A percentile compares a stretch with the other conserved stretches of the same genome.
phyloP scores from a whole-genome alignment of 768 basidiomycete genomes.

The Chalciporus chontae region DNA sequence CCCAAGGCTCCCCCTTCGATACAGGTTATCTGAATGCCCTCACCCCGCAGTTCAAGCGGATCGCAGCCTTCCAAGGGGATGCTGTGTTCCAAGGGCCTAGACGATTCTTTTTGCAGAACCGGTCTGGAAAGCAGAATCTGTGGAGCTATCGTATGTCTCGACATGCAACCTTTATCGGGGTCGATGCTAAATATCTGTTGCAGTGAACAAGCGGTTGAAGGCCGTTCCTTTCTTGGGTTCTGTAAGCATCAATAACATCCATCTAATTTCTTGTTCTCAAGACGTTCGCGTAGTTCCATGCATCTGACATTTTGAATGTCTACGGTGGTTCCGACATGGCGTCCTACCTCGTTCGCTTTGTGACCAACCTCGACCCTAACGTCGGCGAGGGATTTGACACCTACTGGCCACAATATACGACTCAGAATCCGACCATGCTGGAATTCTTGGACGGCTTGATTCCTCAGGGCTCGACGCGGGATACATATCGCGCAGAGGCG shows the following conservation, averaged over 20 bases:
- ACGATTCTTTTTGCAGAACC: constrained; percentile 41
- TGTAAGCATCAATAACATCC: constrained; percentile 23
- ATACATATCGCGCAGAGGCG: constrained; percentile 41
- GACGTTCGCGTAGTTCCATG: constrained; percentile 35
- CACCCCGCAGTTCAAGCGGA: constrained; percentile 48
- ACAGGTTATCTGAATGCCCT: constrained; percentile 43
- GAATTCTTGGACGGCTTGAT: constrained; percentile 38
- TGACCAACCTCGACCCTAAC: constrained; percentile 37
- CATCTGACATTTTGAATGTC: constrained; percentile 39
- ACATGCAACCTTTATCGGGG: not conserved
- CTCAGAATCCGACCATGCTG: constrained; percentile 32
- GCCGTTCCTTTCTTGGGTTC: constrained; percentile 41
- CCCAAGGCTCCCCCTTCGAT: constrained; percentile 50
- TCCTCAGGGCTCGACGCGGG: constrained; percentile 35
- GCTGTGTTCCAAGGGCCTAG: constrained; percentile 48
- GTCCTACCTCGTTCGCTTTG: constrained; percentile 30
- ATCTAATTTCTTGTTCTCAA: not conserved
- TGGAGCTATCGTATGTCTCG: constrained; percentile 31
- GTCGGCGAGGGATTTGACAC: constrained; percentile 22
- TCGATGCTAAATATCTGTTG: not conserved
- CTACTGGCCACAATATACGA: constrained; percentile 44
- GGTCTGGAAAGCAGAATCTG: constrained; percentile 36
- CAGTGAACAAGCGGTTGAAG: constrained; percentile 48
- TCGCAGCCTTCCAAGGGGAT: constrained; percentile 51
- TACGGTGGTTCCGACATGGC: constrained; percentile 42